Base-by-base conservation (phyloP, 1,139 yeast species). In the Candida anutae region DNA sequence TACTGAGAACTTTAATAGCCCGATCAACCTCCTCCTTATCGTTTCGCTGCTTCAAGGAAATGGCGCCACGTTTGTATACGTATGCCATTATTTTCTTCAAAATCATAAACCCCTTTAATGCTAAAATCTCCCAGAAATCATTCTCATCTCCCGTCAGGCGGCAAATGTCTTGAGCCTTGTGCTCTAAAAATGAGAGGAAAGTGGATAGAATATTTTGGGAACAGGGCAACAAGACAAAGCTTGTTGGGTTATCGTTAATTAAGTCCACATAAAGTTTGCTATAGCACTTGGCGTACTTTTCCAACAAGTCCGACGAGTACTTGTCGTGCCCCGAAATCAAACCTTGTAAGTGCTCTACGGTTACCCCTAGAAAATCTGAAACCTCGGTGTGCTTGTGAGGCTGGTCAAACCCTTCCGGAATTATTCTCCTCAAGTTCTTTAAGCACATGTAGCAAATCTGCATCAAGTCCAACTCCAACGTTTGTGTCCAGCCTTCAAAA, bases 361-460 rank as follows among this genome's bases (percentile, higher is more conserved):
- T 60, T 1, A 67, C 38, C 16, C 63, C 60, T 45, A 85, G 62
- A 39, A 85, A 79, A 30, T 76, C 83, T 5, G 56, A 52, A 3
- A 83, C 69, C 26, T 69, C 71, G 16, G 64, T 71, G 34, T 70
- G 70, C 29, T 74, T 64, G 37, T 81, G 77, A 2, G 84, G 79
- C 36, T 70, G 66, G 27, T 79, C 85, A 41, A 69, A 78, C 0
- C 94, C 94, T 43, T 83, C 94, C 3, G 80, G 77, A 5, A 85
- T 62, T 16, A 82, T 65, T 38, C 94, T 64, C 38, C 95, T 64
- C 21, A 84, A 55, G 21, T 74, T 76, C 51, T 90, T 90, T 34
- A 88, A 62, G 22, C 87, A 70, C 32, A 83, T 48, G 46, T 87
- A 87, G 15, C 94, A 84, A 11, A 84, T 67, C 44, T 80, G 83